Base-by-base conservation (phyloP, 202 grass and related monocot species). In the Setaria viridis region DNA sequence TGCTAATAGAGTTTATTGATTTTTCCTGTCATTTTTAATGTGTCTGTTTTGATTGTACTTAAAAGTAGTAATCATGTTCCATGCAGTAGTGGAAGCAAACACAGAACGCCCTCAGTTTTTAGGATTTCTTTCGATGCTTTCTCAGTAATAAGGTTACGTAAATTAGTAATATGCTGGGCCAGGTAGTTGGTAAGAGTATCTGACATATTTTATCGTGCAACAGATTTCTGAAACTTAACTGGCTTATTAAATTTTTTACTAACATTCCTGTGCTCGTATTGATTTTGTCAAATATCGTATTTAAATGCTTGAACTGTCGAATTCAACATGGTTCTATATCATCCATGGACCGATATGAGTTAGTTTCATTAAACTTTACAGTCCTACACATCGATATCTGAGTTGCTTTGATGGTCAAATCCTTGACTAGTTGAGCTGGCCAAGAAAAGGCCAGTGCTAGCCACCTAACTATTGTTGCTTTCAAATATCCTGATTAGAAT, bases 401-500 rank as follows among this genome's bases (percentile, higher is more conserved):
- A 68, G 35, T 49, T 48, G 50, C 17, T 74, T 68, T 30, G 21
- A 41, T 55, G 56, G 20, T 32, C 11, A 62, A 46, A 67, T 35
- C 35, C 37, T 56, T 29, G 21, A 57, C 25, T 25, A 25, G 25
- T 85, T 64, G 32, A 64, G 57, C 33, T 85, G 67, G 47, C 67
- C 51, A 81, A 30, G n/a, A 42, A 47, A 71, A 70, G 3, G 37
- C 37, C 56, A 35, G 60, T 76, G 70, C 48, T 66, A 57, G 74
- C 69, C 25, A 34, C 47, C 70, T 50, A 51, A 62, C 62, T 51
- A 29, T 42, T 62, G 9, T 65, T 10, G 51, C 51, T 42, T 67
- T 76, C 64, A 20, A 51, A 87, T 51, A 70, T 17, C 42, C 4
- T 78, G 55, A 70, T 34, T 83, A 46, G 46, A 72, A 77, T 54